Evolutionary conservation across 305 asterid species (phyloP).

Genomic region (Galium porrigens): DNA sequence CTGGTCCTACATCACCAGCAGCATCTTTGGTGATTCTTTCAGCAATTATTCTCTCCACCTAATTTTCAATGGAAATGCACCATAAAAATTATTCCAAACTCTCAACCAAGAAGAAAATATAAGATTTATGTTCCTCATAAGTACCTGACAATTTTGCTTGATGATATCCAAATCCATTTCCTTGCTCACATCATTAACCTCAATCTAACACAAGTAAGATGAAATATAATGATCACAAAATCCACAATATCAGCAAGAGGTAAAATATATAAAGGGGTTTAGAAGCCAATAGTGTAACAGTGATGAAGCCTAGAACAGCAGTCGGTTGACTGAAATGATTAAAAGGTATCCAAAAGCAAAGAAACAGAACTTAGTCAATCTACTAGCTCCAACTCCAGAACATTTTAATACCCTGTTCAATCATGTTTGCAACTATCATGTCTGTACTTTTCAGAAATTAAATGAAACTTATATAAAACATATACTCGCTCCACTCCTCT

Average conservation of each 20-base stretch:
- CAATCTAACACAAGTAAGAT: conserved; percentile 44
- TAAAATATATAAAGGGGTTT: not conserved
- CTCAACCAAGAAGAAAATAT: conserved; percentile 9
- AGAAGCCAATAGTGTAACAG: not conserved
- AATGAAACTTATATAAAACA: not conserved
- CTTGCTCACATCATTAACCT: conserved; percentile 97
- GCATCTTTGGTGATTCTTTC: conserved; percentile 67
- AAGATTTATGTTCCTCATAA: conserved; percentile 12
- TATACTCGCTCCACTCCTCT: not conserved
- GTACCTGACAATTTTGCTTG: conserved; percentile 79
- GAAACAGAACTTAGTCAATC: not conserved
- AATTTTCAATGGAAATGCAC: conserved; percentile 19
- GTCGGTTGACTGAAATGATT: not conserved
- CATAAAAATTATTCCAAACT: conserved; percentile 14
- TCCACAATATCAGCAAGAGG: not conserved
- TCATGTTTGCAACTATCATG: not conserved
- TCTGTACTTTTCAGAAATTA: not conserved
- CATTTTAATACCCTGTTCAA: not conserved
- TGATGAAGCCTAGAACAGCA: not conserved
- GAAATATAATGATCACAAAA: conserved; percentile 2
- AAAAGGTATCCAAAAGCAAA: not conserved
- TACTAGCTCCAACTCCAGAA: not conserved
- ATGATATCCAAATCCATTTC: conserved; percentile 99
- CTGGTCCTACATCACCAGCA: conserved; percentile 73
- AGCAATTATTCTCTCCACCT: conserved; percentile 95